Evolutionary conservation across 106 monocot species (phyloP), one percentile per base, ranked within the genome.

Genomic region (Dendrobium huoshanense): DNA sequence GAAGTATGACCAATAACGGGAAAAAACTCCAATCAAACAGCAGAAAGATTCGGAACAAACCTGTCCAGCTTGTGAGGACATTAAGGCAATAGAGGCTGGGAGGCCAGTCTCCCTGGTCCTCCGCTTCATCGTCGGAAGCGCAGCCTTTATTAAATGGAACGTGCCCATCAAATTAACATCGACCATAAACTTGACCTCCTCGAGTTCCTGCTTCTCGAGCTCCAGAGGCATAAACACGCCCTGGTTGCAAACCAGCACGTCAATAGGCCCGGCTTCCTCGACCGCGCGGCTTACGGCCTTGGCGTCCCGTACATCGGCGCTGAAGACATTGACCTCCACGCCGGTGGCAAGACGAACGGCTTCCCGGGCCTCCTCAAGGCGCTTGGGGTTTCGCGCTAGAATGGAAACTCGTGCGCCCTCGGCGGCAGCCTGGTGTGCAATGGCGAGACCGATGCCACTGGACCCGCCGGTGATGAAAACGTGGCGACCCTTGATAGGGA

Each of bases 1-100:
- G 9, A 45, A 45, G 45, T 45, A 37, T 45, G 45, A 45, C 45
- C 45, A 45, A 45, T 45, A 45, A 45, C 9, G 45, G 6, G 45
- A 0, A 45, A 44, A 45, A 45, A 45, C 9, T 6, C 45, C 9
- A 45, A 45, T 45, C 45, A 72, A 41, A 72, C 33, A 17, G 16
- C 9, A 67, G 4, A 33, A 72, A 2, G 11, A 27, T 1, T 15
- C 80, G n/a, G n/a, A 31, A 83, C 0, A 16, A 73, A 96, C 95
- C 95, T 93, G 95, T 2, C 91, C 92, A 37, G 93, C 93, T 68
- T 91, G 89, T 3, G 95, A 95, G 13, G 92, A 93, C 79, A 93
- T 83, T 77, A 95, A 86, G 75, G 93, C 92, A 73, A 95, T 91
- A 37, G 93, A 91, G 7, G 81, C 87, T 16, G 90, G 79, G 49